These are phyloP conservation scores for Eleusine coracana DNA, from an alignment of 176 grass and related monocot species.

Conservation along the genomic window DNA sequence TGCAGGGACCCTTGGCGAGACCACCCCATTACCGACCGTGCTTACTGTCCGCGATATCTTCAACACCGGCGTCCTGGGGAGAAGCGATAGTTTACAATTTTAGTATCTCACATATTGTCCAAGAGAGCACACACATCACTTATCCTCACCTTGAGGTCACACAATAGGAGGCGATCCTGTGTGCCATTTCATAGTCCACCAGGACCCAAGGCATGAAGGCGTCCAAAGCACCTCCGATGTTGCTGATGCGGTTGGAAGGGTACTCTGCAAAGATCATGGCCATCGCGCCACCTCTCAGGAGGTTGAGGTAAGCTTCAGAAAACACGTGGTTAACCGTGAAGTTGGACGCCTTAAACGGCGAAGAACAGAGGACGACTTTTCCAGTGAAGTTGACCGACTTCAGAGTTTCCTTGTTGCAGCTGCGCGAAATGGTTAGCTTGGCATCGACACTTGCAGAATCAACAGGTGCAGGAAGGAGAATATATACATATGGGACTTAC, in stretches of 20 bases:
- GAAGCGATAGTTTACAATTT: not conserved
- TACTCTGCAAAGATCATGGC: conserved; percentile 26
- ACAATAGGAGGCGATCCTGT: not conserved
- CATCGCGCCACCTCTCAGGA: not conserved
- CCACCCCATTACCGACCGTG: not conserved
- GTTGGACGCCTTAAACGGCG: no score
- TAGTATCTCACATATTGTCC: not conserved
- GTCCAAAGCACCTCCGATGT: accelerated
- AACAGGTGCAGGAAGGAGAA: no score
- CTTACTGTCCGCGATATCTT: not conserved
- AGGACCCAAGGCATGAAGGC: not conserved
- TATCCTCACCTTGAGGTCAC: not conserved
- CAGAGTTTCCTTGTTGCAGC: conserved; percentile 13
- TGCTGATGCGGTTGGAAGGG: not conserved
- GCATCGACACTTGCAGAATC: no score
- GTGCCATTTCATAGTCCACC: not conserved
- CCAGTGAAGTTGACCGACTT: conserved; percentile 2
- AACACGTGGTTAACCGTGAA: no score
- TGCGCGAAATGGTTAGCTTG: not conserved
- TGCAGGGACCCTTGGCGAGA: not conserved
- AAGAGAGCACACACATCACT: no score
- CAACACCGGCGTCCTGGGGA: not conserved
- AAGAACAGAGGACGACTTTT: conserved; percentile 29
- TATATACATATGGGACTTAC: no score
- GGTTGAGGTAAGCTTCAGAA: no score